phyloP scores from a whole-genome alignment of 345 rosid species.

The Physaria fendleri region DNA sequence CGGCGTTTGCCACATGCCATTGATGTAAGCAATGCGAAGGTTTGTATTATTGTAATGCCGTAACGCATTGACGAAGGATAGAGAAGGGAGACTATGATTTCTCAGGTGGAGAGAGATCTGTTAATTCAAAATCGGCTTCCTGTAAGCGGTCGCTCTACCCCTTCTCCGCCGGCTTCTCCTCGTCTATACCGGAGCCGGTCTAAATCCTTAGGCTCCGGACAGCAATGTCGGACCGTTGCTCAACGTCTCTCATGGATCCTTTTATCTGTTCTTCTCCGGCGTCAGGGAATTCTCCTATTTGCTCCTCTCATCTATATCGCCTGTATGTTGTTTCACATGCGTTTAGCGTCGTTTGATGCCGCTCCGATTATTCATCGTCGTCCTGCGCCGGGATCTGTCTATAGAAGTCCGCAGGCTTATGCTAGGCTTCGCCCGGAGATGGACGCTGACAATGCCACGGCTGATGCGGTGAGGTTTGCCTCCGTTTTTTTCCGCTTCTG shows the following conservation, averaged over 20 bases:
- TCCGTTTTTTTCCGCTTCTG: background rate
- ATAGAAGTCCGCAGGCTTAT: conserved; percentile 84
- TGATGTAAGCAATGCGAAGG: background rate
- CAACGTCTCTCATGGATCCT: conserved; percentile 73
- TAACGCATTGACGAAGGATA: conserved; percentile 5
- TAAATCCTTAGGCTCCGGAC: conserved; percentile 39
- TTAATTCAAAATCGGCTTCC: conserved; percentile 46
- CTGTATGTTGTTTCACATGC: conserved; percentile 85
- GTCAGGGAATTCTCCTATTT: conserved; percentile 80
- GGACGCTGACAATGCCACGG: conserved; percentile 79
- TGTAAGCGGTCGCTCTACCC: conserved; percentile 61
- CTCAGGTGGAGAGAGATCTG: conserved; percentile 25
- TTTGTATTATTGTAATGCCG: background rate
- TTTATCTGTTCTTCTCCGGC: conserved; percentile 75
- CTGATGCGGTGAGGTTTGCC: conserved; percentile 70
- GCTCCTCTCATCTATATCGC: conserved; percentile 88
- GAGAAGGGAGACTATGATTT: conserved; percentile 8
- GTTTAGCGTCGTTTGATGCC: conserved; percentile 59
- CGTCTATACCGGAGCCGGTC: conserved; percentile 55
- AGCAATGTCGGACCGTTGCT: conserved; percentile 39
- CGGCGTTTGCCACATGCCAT: conserved; percentile 18
- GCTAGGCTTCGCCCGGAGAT: conserved; percentile 64
- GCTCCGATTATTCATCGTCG: conserved; percentile 49
- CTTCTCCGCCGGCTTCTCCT: conserved; percentile 86
- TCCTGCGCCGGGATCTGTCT: conserved; percentile 81